phyloP scores from a whole-genome alignment of 345 rosid species.

The Eucalyptus lansdowneana region DNA sequence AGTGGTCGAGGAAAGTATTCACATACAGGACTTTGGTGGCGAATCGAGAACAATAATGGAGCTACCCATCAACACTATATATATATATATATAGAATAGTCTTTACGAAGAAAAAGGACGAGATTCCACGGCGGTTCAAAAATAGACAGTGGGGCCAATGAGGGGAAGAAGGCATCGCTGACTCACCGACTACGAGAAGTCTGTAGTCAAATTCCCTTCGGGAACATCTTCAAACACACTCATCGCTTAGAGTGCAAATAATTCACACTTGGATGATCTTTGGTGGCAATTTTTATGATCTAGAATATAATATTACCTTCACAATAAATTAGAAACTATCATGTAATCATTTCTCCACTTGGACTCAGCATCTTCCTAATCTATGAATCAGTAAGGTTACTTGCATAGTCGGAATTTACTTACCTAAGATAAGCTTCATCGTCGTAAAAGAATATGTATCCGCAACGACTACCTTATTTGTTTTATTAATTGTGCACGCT shows the following conservation, averaged over 20 bases:
- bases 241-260: not conserved
- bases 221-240: not conserved
- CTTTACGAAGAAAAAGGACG: too few relatives aligned
- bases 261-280: too few relatives aligned
- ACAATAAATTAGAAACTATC: too few relatives aligned
- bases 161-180: not conserved
- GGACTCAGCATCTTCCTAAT: not conserved
- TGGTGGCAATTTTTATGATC: too few relatives aligned
- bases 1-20: too few relatives aligned
- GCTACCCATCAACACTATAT: not conserved
- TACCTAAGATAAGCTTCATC: too few relatives aligned
- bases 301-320: too few relatives aligned
- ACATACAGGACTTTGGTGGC: not conserved
- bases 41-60: not conserved
- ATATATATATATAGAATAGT: too few relatives aligned
- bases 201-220: not conserved
- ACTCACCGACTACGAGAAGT: not conserved
- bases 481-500: not conserved
- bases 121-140: not conserved
- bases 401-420: not conserved
- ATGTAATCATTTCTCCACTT: too few relatives aligned
- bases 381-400: not conserved
- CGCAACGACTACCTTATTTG: too few relatives aligned
- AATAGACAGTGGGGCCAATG: not conserved
- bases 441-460: not conserved